Evolutionary conservation across 1,284 basidiomycete species (phyloP), one percentile per base, ranked within the genome.

Genomic region (Cutaneotrichosporon spelunceum): DNA sequence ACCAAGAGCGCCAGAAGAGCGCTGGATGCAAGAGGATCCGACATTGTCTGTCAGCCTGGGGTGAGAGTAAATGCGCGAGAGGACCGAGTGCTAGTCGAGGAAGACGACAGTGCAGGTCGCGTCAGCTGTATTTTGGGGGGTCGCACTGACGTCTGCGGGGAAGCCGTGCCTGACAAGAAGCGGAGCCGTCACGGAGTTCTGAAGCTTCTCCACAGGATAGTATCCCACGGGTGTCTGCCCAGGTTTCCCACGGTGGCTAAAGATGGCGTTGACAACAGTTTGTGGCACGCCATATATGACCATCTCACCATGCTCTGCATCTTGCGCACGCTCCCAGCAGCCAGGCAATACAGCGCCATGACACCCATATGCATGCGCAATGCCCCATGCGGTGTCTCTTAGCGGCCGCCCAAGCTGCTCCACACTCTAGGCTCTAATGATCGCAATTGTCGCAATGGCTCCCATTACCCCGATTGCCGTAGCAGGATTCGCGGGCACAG

Each of bases 1-100:
- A 67, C 6, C 74, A 61, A 26, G 21, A 69, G 63, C 14, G 52
- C 23, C 1, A 76, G 63, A 0, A 78, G 61, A 3, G 61, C 44
- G 13, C 52, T 39, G 1, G 70, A 19, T 29, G 67, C 66, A 14
- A 74, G 68, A 3, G 72, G 72, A 53, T 74, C 60, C n/a, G 71
- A 34, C 71, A 75, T 75, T 29, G 2, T 63, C 30, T n/a, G n/a
- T n/a, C n/a, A n/a, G n/a, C n/a, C n/a, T n/a, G n/a, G n/a, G 30
- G 24, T 14, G 21, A 30, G n/a, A 49, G 16, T 34, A 42, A 36
- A 34, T 42, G n/a, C 42, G 16, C 27, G 48, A 45, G 44, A 39
- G 36, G 16, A 53, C 48, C 29, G 34, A 52, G 27, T 14, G 36
- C 5, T 33, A 29, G 49, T 5, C 29, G 30, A 39, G 26, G 24